Evolutionary conservation across 1,284 basidiomycete species (phyloP), one percentile per base, ranked within the genome.

Genomic region (Rhodotorula sp.): DNA sequence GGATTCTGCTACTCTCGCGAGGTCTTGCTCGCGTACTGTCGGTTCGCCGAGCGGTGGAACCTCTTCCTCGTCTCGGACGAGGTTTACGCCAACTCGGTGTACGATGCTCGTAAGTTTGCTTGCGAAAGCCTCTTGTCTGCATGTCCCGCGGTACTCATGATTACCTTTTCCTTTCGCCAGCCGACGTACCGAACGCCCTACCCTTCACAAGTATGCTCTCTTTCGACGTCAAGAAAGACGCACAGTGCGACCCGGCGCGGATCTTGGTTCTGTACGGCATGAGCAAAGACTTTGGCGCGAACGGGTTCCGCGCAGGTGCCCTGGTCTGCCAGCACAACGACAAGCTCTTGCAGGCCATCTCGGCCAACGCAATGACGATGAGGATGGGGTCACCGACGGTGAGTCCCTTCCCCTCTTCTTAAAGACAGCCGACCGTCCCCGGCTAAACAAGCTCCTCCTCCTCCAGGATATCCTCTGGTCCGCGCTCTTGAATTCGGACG

Each of bases 1-100:
- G 83, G 77, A 12, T 77, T 78, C 70, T 71, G 68, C 55, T 78
- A 83, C 70, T 70, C 81, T 5, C 79, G 80, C 19, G 79, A 81
- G 28, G 81, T 81, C 2, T 78, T 84, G 1, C 73, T 83, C 14
- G 82, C 77, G 15, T 84, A 83, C 70, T 79, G 79, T 54, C 76
- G 75, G 6, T 83, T 84, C 70, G 83, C 82, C 65, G 80, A 84
- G 69, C 78, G 80, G 67, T 80, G 80, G 67, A 80, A 82, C 71
- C 72, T 84, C 12, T 83, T 81, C 68, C 78, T 83, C 28, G 79
- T 84, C n/a, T 79, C 77, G 2, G 82, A 83, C 73, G 82, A 83
- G 76, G 83, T 84, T 57, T 84, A 84, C n/a, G 69, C 69, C 6
- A 47, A 52, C 3, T 68, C 63, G 23, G 58, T 75, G n/a, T 72